A percentile compares a stretch with the other conserved stretches of the same genome.
phyloP scores from a whole-genome alignment of 352 stramenopile genomes.

The Lagenidium giganteum region DNA sequence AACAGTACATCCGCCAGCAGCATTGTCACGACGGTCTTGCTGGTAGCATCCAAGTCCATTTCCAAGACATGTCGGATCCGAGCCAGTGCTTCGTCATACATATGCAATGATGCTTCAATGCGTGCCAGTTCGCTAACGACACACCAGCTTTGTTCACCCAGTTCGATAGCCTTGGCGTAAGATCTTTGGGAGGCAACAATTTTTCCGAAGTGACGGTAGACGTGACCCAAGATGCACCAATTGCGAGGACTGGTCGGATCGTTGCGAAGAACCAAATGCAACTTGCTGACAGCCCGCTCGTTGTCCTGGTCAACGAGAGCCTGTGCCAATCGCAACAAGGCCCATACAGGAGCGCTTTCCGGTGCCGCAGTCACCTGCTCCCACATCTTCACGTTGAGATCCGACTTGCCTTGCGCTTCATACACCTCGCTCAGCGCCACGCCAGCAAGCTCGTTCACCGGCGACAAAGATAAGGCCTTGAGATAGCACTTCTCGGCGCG shows the following conservation, averaged over 20 bases:
- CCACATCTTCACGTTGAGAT: conserved; percentile 70
- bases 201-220: conserved; percentile 80
- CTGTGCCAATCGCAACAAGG: conserved; percentile 64
- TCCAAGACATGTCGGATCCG: conserved; percentile 44
- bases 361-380: conserved; percentile 48
- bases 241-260: conserved; percentile 54
- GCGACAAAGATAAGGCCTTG: conserved; percentile 65
- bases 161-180: conserved; percentile 69
- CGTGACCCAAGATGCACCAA: conserved; percentile 72
- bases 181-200: conserved; percentile 73
- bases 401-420: conserved; percentile 44
- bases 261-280: conserved; percentile 74
- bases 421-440: conserved; percentile 69
- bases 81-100: conserved; percentile 67
- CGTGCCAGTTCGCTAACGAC: conserved; percentile 74
- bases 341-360: conserved; percentile 66
- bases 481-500: conserved; percentile 84
- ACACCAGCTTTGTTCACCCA: conserved; percentile 61
- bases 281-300: conserved; percentile 55
- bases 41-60: conserved; percentile 8
- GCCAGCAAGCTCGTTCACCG: conserved; percentile 48
- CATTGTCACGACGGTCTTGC: conserved; percentile 36
- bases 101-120: conserved; percentile 63
- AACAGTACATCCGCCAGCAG: conserved; percentile 71
- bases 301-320: conserved; percentile 61